Base-by-base conservation (phyloP, 345 rosid genomes). In the Excoecaria cochinchinensis region DNA sequence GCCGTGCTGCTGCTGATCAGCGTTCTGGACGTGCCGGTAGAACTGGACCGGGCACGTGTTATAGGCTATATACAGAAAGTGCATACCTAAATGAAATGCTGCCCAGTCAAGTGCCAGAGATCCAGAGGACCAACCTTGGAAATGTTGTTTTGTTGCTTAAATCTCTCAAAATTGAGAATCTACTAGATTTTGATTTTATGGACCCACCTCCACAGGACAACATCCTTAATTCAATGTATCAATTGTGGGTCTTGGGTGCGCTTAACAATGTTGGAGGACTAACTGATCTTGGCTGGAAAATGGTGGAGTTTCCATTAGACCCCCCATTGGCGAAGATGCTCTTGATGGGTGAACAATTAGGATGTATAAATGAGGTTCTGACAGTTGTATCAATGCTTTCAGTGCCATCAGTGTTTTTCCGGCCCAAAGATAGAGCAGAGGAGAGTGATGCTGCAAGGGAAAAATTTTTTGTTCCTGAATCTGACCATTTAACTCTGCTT, bases 311-410 rank as follows among this genome's bases (percentile, higher is more conserved):
- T 80, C 99, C 98, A 0, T 73, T 93, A 87, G 99, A 95, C 76
- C 99, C 99, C 39, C 92, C 99, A 2, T 97, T 95, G 63, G 99
- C 99, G 31, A 95, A 95, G 91, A 95, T 95, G 99, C 93, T 93
- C 46, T 84, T 95, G 82, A 95, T 90, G 88, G 99, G 99, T 24
- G 99, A 90, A 72, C 87, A 80, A 75, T 85, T 93, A 19, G 87
- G 77, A 39, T 95, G 99, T 79, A 47, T 93, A 67, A 85, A 95
- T 42, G 99, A 95, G 89, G 99, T 95, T 71, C 80, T 95, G 87
- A 95, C 98, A 6, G 93, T 95, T 63, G 99, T 95, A 67, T 95
- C 99, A 8, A 95, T 95, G 99, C 96, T 95, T 74, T 95, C 99
- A 40, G 99, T 95, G 70, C 99, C 99, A 10, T 93, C 99, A 0